Base-by-base conservation (phyloP, 2,329 filamentous ascomycete species). In the Paecilomyces sp. region DNA sequence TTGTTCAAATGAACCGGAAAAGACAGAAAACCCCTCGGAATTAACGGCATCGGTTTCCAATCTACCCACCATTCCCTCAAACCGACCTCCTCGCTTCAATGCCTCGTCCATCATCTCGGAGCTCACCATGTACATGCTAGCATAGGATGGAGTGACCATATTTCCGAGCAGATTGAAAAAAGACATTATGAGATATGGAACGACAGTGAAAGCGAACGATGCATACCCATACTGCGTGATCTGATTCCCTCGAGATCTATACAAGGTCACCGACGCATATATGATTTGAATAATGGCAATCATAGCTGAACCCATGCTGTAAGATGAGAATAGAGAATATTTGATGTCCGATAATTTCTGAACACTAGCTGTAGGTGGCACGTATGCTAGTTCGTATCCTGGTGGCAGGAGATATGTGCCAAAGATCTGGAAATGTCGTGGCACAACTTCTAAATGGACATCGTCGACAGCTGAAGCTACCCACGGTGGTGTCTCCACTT, bases 141-240 rank as follows among this genome's bases (percentile, higher is more conserved):
- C 55, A 59, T 74, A 75, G 15, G 70, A 64, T 1, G 71, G 70
- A 2, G 57, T 62, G 6, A 64, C 56, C 47, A 67, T 24, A 30
- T 58, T 60, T 22, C 61, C 69, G 3, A 71, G 4, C 2, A 75
- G 57, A 59, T 77, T 76, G n/a, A 75, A 54, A 3, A 72, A 61
- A 0, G 70, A 74, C 74, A 77, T 76, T 24, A 74, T 52, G 3
- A 69, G 60, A 55, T 75, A 75, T 0, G 72, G 73, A 1, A 71
- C 60, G 1, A 75, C 71, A 0, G 73, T 75, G 7, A 76, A 64
- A 2, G 70, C 68, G 57, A 73, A 75, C 0, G 73, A 69, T 1
- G 71, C 71, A 54, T 71, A 75, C 9, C 74, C 73, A 53, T 68
- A 76, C 30, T 60, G 61, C 9, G 65, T 30, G 18, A 74, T 66